These are phyloP conservation scores for Heritiera littoralis DNA, from an alignment of 345 rosid genomes.

Conservation along the genomic window DNA sequence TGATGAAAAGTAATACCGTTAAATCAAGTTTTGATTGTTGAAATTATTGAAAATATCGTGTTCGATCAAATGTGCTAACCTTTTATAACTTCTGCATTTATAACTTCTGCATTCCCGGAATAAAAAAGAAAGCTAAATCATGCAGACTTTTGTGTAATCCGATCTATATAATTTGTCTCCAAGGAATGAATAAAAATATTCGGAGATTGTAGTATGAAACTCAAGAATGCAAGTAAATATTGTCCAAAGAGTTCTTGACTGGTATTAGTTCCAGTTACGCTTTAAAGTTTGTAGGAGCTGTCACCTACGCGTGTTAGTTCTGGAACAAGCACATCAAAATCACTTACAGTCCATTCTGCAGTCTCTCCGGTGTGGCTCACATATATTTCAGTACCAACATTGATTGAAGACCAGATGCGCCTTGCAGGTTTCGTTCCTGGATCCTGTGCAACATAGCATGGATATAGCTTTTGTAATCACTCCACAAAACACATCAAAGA, in stretches of 20 bases:
- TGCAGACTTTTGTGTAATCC: too few relatives aligned
- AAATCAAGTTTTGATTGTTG: too few relatives aligned
- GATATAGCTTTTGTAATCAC: background rate
- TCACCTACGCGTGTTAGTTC: slow-evolving; percentile 21
- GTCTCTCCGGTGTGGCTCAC: slow-evolving; percentile 41
- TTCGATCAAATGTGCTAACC: too few relatives aligned
- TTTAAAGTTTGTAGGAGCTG: slow-evolving; percentile 6
- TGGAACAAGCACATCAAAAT: slow-evolving; percentile 51
- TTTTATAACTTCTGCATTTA: too few relatives aligned
- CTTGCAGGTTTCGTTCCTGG: slow-evolving; percentile 51
- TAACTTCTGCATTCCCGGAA: too few relatives aligned
- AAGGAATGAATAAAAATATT: too few relatives aligned
- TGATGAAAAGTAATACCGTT: too few relatives aligned
- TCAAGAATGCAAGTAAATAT: background rate
- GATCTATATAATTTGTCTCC: too few relatives aligned
- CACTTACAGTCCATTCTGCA: slow-evolving; percentile 51
- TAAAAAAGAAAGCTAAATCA: too few relatives aligned
- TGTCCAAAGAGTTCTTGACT: background rate
- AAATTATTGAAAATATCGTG: too few relatives aligned
- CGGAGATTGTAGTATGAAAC: too few relatives aligned
- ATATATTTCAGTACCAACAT: slow-evolving; percentile 56
- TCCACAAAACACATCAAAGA: background rate
- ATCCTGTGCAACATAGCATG: slow-evolving; percentile 31
- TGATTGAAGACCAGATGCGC: slow-evolving; percentile 45
- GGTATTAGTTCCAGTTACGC: background rate